These are phyloP conservation scores for Aspergillus awamori DNA, from an alignment of 2,329 filamentous ascomycete genomes.

Conservation along the genomic window DNA sequence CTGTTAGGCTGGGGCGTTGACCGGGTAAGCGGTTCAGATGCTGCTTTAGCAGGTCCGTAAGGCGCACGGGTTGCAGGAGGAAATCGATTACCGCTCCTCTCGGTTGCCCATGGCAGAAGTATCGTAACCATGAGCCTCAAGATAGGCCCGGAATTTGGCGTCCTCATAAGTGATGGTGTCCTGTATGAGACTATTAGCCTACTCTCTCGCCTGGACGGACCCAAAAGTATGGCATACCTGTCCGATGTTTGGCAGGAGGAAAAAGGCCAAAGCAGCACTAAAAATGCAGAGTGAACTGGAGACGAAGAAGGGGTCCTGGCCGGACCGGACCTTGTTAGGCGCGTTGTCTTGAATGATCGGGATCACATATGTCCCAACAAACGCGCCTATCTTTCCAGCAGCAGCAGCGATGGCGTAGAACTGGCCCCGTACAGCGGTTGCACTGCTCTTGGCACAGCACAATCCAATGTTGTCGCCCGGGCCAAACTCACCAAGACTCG, in stretches of 20 bases:
- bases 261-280: slow-evolving; percentile 66
- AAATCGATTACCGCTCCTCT: not conserved
- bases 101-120: slow-evolving; percentile 57
- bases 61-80: not conserved
- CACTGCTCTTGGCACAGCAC: slow-evolving; percentile 81
- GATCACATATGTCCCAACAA: slow-evolving; percentile 83
- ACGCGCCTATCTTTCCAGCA: slow-evolving; percentile 61
- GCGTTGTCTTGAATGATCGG: slow-evolving; percentile 66
- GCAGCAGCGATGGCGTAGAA: slow-evolving; percentile 61
- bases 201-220: not conserved
- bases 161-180: slow-evolving; percentile 83
- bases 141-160: slow-evolving; percentile 70
- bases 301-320: slow-evolving; percentile 89
- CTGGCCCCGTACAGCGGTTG: slow-evolving; percentile 85
- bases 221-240: slow-evolving; percentile 34
- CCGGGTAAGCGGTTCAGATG: not conserved
- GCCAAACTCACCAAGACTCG: slow-evolving; percentile 76
- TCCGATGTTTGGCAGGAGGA: slow-evolving; percentile 73
- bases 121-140: slow-evolving; percentile 76
- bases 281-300: slow-evolving; percentile 74
- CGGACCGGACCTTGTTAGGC: slow-evolving; percentile 59
- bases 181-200: slow-evolving; percentile 9
- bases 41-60: not conserved
- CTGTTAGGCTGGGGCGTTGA: not conserved
- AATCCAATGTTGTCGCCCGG: slow-evolving; percentile 92